These are phyloP conservation scores for Penicillium paneum DNA, from an alignment of 2,329 filamentous ascomycete genomes.

Conservation along the genomic window DNA sequence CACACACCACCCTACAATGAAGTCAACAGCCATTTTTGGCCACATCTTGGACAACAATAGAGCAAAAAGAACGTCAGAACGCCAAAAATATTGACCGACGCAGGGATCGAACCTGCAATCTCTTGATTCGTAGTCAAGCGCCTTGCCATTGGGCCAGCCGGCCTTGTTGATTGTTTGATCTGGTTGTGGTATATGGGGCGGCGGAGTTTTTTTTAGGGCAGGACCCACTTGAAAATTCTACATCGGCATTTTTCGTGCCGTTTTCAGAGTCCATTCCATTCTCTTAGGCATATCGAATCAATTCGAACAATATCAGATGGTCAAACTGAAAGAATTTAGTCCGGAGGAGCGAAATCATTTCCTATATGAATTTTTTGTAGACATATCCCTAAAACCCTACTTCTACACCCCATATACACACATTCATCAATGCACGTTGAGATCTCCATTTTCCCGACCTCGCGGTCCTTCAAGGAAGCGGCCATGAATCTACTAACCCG, in stretches of 20 bases:
- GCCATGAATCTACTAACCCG: too few relatives aligned
- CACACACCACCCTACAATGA: too few relatives aligned
- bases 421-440: too few relatives aligned
- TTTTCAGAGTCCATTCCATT: not conserved
- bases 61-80: not conserved
- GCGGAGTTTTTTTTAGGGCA: not conserved
- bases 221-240: not conserved
- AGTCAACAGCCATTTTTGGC: not conserved
- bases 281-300: not conserved
- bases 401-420: not conserved
- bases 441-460: too few relatives aligned
- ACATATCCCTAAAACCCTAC: too few relatives aligned
- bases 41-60: not conserved
- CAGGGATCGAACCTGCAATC: slow-evolving; percentile 50
- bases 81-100: slow-evolving; percentile 18
- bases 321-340: not conserved
- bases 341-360: too few relatives aligned
- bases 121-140: slow-evolving; percentile 54
- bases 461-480: too few relatives aligned
- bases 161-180: not conserved
- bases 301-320: not conserved
- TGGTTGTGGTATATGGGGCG: not conserved
- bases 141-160: slow-evolving; percentile 50
- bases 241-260: not conserved
- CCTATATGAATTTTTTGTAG: too few relatives aligned